Conservation (phyloP, 2,329 filamentous ascomycete genomes). For the Aspergillus viridinutans region DNA sequence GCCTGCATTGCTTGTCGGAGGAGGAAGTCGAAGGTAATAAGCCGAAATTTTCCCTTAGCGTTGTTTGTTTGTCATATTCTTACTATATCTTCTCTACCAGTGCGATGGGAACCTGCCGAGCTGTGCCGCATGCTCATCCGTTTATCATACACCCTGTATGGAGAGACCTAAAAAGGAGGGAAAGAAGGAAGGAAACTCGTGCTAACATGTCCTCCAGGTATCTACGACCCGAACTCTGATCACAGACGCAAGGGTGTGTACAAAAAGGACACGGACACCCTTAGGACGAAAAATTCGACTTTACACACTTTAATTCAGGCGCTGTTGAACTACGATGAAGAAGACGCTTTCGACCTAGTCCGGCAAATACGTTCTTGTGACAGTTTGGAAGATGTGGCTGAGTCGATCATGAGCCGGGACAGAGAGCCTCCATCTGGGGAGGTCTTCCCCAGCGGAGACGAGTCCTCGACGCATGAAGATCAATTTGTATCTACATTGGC, state of each 20-base stretch:
- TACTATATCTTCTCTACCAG: constrained; percentile 25
- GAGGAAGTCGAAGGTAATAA: constrained; percentile 66
- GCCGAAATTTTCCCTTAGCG: not conserved
- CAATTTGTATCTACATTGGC: constrained; percentile 74
- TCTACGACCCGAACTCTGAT: constrained; percentile 95
- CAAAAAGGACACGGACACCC: constrained; percentile 83
- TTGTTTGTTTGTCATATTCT: constrained; percentile 3
- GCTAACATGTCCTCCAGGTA: constrained; percentile 55
- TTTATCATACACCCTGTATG: constrained; percentile 59
- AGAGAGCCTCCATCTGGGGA: constrained; percentile 43
- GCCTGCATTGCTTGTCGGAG: constrained; percentile 76
- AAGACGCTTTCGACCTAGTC: constrained; percentile 78
- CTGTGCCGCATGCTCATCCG: constrained; percentile 92
- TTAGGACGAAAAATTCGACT: constrained; percentile 82
- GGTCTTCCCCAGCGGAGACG: constrained; percentile 25
- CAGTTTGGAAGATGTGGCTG: constrained; percentile 61
- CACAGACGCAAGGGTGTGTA: constrained; percentile 96
- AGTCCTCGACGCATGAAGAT: constrained; percentile 38
- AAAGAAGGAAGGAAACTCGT: not conserved
- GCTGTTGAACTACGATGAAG: constrained; percentile 84
- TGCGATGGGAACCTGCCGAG: constrained; percentile 89
- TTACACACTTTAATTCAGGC: constrained; percentile 90
- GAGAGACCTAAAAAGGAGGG: not conserved
- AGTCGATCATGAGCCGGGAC: constrained; percentile 53
- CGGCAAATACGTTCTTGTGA: constrained; percentile 84